phyloP scores from a whole-genome alignment of 257 asterid species.

The Solanum sejunctum region DNA sequence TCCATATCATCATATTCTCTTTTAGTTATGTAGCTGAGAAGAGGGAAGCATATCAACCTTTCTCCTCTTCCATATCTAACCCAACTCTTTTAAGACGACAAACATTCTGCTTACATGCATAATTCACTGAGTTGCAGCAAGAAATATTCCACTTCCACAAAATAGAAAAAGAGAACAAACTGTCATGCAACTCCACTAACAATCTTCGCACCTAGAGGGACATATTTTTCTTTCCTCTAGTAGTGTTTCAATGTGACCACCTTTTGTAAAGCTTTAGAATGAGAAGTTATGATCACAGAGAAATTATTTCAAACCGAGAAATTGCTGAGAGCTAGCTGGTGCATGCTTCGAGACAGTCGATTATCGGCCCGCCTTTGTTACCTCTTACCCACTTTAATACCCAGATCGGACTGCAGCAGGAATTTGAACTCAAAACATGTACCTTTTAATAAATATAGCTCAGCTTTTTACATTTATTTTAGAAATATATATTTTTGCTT shows the following conservation, averaged over 20 bases:
- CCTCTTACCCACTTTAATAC: neutral
- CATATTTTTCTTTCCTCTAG: neutral
- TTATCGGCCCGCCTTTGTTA: neutral
- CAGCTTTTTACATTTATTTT: neutral
- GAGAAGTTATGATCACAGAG: neutral
- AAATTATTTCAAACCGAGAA: neutral
- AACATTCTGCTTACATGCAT: neutral
- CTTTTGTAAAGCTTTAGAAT: neutral
- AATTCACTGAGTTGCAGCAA: neutral
- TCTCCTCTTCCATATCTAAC: neutral
- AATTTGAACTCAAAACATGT: neutral
- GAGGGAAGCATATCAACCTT: neutral
- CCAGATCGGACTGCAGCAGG: neutral
- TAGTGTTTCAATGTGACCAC: neutral
- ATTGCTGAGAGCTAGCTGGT: neutral
- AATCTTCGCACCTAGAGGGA: neutral
- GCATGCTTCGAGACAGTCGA: neutral
- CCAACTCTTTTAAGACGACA: neutral
- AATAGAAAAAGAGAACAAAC: neutral
- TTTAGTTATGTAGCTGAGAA: neutral
- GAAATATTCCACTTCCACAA: neutral
- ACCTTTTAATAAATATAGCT: neutral
- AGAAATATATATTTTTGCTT: neutral
- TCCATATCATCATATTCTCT: neutral
- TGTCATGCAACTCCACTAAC: neutral